Conservation (phyloP, 495 filamentous ascomycete genomes). For the Penicillium alfredii region DNA sequence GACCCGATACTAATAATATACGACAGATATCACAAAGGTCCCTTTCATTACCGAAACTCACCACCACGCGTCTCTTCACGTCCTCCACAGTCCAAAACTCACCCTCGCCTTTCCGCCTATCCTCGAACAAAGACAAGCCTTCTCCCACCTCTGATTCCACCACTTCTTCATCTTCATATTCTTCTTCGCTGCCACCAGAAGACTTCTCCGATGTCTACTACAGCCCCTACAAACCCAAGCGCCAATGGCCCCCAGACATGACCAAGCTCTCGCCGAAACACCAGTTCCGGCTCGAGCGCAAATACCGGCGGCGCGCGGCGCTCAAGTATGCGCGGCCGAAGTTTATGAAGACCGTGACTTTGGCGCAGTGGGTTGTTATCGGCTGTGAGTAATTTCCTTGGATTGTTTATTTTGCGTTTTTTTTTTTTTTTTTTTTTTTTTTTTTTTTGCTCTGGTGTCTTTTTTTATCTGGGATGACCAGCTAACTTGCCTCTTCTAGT, state of each 20-base stretch:
- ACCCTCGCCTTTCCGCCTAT: conserved; percentile 37
- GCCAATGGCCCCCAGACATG: conserved; percentile 91
- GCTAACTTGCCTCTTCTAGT: conserved; percentile 37
- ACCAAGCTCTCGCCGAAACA: conserved; percentile 69
- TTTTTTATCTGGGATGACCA: too few relatives aligned
- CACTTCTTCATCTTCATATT: conserved; percentile 1
- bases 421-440: too few relatives aligned
- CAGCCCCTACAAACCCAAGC: conserved; percentile 72
- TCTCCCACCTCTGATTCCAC: conserved; percentile 7
- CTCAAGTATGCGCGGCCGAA: conserved; percentile 69
- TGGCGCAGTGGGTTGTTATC: conserved; percentile 63
- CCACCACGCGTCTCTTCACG: conserved; percentile 14
- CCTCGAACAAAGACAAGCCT: conserved; percentile 19
- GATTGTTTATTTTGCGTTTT: background rate
- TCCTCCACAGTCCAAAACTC: conserved; percentile 7
- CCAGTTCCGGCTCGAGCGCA: conserved; percentile 64
- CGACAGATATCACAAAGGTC: too few relatives aligned
- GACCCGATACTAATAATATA: too few relatives aligned
- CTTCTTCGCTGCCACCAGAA: background rate
- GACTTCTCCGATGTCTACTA: conserved; percentile 25
- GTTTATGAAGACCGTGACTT: conserved; percentile 64
- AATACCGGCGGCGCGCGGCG: conserved; percentile 61
- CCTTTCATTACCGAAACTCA: too few relatives aligned
- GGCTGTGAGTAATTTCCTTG: conserved; percentile 45
- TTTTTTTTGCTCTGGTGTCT: too few relatives aligned